phyloP scores from a whole-genome alignment of 192 early-diverging fungal genomes.

The Backusella sp. region DNA sequence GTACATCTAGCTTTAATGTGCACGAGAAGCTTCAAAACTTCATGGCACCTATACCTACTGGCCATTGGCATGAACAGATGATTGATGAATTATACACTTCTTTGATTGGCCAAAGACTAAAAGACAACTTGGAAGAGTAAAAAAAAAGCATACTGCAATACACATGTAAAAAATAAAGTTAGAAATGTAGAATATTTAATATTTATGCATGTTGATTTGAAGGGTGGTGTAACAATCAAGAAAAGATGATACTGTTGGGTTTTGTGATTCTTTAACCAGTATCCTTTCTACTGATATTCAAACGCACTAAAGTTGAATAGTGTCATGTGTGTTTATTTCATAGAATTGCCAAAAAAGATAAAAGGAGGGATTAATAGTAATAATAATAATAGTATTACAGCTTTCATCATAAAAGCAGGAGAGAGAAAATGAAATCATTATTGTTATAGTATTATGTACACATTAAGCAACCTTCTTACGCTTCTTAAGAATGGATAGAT shows the following conservation, averaged over 20 bases:
- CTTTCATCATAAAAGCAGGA: no score
- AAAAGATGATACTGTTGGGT: no score
- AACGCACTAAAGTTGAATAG: no score
- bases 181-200: neutral
- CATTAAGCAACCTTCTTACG: conserved; percentile 22
- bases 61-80: conserved; percentile 94
- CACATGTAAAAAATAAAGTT: neutral
- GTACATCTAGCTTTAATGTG: conserved; percentile 72
- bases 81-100: conserved; percentile 85
- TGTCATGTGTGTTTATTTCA: no score
- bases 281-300: no score
- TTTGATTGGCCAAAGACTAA: conserved; percentile 66
- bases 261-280: no score
- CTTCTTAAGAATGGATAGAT: conserved; percentile 20
- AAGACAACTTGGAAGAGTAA: neutral
- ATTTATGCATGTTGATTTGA: no score
- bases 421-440: no score
- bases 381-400: no score
- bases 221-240: no score
- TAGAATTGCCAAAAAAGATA: no score
- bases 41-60: conserved; percentile 90
- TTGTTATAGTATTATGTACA: neutral
- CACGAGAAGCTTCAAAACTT: conserved; percentile 96
- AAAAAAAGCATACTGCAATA: neutral
- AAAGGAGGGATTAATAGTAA: no score